Conservation (phyloP, 805 yeast species). For the Spathaspora hagerdaliae region DNA sequence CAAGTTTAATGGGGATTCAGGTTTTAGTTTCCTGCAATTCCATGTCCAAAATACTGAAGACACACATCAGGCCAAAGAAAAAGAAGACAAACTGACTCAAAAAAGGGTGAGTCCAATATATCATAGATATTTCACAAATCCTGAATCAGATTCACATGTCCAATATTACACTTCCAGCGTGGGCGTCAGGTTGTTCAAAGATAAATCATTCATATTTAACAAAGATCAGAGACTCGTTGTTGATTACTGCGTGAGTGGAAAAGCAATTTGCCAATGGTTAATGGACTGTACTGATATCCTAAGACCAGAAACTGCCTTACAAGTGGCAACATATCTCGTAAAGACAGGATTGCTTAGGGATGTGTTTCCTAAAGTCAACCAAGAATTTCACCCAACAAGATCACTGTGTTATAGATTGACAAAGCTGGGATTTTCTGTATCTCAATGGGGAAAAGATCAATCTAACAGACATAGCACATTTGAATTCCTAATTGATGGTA, state of each 20-base stretch:
- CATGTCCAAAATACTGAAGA: background rate
- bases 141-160: constrained; percentile 75
- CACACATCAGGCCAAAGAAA: background rate
- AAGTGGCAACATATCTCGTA: constrained; percentile 5
- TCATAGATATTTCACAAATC: constrained; percentile 79
- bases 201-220: constrained; percentile 30
- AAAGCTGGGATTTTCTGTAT: constrained; percentile 32
- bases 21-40: constrained; percentile 4
- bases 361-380: background rate
- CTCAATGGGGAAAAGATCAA: constrained; percentile 17
- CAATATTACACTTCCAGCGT: constrained; percentile 69
- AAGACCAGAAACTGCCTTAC: constrained; percentile 45
- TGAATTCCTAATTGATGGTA: background rate
- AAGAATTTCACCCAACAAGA: constrained; percentile 11
- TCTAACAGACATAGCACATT: background rate
- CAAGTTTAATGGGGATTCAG: too few species aligned
- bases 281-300: constrained; percentile 82
- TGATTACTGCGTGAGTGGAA: constrained; percentile 63
- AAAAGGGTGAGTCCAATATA: constrained; percentile 54
- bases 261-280: constrained; percentile 80
- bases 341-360: background rate
- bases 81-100: background rate
- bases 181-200: constrained; percentile 60
- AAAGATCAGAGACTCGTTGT: constrained; percentile 15
- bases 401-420: constrained; percentile 43